Percentiles rank a stretch among this genome's conserved stretches.
phyloP scores from a whole-genome alignment of 2,329 filamentous ascomycete genomes.

The Penicillium sp. region DNA sequence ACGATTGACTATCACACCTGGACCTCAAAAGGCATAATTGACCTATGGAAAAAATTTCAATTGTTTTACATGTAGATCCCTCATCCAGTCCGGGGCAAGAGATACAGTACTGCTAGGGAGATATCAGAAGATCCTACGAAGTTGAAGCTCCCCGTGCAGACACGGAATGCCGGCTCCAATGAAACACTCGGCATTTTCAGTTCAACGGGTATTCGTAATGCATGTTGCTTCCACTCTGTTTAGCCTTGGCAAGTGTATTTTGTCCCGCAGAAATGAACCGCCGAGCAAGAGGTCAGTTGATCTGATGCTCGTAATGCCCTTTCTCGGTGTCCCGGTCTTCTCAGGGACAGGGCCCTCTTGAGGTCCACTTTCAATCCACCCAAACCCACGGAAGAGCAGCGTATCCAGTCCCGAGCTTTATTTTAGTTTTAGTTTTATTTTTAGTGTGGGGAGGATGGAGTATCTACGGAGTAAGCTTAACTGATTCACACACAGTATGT shows the following conservation, averaged over 20 bases:
- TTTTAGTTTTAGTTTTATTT: constrained; percentile 6
- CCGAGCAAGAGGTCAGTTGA: background rate
- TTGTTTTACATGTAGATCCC: constrained; percentile 1
- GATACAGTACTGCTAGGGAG: background rate
- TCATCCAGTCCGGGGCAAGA: background rate
- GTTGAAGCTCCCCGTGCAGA: background rate
- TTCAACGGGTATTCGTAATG: background rate
- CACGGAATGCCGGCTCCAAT: constrained; percentile 1
- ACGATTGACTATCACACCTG: constrained; percentile 1
- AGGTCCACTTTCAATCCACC: constrained; percentile 6
- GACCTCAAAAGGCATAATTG: background rate
- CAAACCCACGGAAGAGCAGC: background rate
- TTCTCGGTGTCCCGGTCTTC: constrained; percentile 8
- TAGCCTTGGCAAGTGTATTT: background rate
- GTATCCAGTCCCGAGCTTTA: constrained; percentile 1
- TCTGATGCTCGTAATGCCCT: background rate
- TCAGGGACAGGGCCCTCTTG: background rate
- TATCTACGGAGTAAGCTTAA: constrained; percentile 2
- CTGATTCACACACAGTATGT: background rate
- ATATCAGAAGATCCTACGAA: constrained; percentile 8
- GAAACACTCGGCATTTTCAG: background rate
- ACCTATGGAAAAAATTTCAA: background rate
- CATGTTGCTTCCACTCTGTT: background rate
- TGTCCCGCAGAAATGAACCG: background rate
- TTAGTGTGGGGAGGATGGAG: constrained; percentile 4